Evolutionary conservation across 306 rosid species (phyloP).

Genomic region (Glycine tomentella): DNA sequence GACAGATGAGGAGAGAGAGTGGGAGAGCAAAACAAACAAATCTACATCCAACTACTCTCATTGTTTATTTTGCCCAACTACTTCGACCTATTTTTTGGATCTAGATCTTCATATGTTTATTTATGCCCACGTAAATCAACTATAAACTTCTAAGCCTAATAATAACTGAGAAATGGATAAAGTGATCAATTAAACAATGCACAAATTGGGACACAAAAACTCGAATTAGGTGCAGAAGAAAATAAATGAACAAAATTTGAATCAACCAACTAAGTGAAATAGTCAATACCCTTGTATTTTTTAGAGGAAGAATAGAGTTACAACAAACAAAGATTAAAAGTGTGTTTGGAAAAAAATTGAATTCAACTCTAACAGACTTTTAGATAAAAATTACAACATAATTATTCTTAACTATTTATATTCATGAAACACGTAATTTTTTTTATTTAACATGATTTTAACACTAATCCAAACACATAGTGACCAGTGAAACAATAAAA

Average conservation of each 20-base stretch:
- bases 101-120: conserved; percentile 33
- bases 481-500: no score
- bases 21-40: conserved; percentile 14
- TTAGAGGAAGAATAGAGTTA: not conserved
- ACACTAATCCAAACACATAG: no score
- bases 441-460: no score
- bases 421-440: no score
- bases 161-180: not conserved
- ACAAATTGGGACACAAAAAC: not conserved
- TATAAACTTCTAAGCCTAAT: not conserved
- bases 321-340: not conserved
- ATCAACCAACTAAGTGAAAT: not conserved
- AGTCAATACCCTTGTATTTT: not conserved
- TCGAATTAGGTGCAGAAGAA: conserved; percentile 7
- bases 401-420: no score
- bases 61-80: conserved; percentile 53
- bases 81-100: conserved; percentile 39
- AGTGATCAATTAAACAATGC: not conserved
- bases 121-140: conserved; percentile 7
- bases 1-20: not conserved
- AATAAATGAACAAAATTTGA: not conserved
- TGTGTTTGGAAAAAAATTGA: no score
- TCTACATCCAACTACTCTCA: conserved; percentile 47
- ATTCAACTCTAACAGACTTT: no score
- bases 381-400: no score